These are phyloP conservation scores for Aspergillus coremiiformis DNA, from an alignment of 495 filamentous ascomycete species.

Conservation along the genomic window DNA sequence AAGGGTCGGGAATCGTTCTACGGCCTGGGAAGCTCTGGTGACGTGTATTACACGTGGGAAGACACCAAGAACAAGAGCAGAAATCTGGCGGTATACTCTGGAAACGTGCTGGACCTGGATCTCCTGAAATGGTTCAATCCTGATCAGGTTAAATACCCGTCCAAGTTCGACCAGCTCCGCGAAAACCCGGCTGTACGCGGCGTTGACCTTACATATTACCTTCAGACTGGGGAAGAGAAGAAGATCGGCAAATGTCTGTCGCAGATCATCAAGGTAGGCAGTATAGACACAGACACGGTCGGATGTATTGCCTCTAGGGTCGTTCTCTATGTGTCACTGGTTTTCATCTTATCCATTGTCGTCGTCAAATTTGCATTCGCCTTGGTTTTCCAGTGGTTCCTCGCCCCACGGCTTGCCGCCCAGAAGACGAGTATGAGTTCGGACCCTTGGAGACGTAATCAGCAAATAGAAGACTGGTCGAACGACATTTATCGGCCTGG, in stretches of 20 bases:
- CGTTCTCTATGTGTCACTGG: constrained; percentile 88
- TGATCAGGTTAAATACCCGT: constrained; percentile 70
- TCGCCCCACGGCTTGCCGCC: constrained; percentile 74
- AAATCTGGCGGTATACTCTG: constrained; percentile 88
- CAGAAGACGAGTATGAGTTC: constrained; percentile 61
- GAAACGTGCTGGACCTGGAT: constrained; percentile 88
- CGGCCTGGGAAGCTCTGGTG: constrained; percentile 47
- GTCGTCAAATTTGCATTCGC: constrained; percentile 83
- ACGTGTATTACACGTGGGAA: constrained; percentile 94
- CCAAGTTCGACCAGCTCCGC: constrained; percentile 71
- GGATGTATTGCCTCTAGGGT: constrained; percentile 97
- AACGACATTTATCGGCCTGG: constrained; percentile 94
- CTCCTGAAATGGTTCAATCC: constrained; percentile 87
- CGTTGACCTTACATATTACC: constrained; percentile 84
- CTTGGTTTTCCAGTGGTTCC: constrained; percentile 89
- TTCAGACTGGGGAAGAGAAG: constrained; percentile 71
- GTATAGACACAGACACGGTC: constrained; percentile 90
- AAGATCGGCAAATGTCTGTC: constrained; percentile 74
- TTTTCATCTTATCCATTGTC: constrained; percentile 89
- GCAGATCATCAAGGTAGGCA: constrained; percentile 91
- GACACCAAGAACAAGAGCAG: constrained; percentile 83
- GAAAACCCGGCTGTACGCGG: constrained; percentile 70
- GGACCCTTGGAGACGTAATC: constrained; percentile 70
- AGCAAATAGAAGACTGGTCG: constrained; percentile 96
- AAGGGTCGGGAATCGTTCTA: constrained; percentile 69